Conservation (phyloP, 1,284 basidiomycete species). For the Moesziomyces parantarcticus region DNA sequence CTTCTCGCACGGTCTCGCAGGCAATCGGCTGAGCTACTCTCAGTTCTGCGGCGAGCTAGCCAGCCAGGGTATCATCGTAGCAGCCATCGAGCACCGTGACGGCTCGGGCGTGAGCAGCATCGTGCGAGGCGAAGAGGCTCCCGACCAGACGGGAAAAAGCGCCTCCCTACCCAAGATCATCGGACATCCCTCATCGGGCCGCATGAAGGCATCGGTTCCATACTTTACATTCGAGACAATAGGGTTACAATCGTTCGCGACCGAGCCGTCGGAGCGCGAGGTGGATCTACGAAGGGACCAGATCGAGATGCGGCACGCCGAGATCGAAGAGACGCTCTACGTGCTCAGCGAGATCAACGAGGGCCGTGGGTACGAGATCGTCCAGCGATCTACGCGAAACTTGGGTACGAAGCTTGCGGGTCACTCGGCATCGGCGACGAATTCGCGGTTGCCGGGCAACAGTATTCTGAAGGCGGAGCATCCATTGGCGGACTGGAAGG, state of each 20-base stretch:
- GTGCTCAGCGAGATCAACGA: slow-evolving; percentile 65
- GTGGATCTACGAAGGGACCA: slow-evolving; percentile 70
- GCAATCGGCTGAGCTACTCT: slow-evolving; percentile 59
- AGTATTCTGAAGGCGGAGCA: slow-evolving; percentile 16
- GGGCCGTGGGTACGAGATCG: slow-evolving; percentile 60
- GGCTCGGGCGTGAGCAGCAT: slow-evolving; percentile 70
- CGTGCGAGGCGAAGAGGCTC: slow-evolving; percentile 52
- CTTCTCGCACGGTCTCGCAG: slow-evolving; percentile 60
- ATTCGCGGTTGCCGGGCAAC: not conserved
- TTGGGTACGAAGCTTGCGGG: slow-evolving; percentile 50
- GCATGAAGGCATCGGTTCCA: slow-evolving; percentile 39
- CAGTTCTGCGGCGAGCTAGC: slow-evolving; percentile 62
- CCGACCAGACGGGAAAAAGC: slow-evolving; percentile 6
- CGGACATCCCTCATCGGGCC: slow-evolving; percentile 16
- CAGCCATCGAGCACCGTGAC: slow-evolving; percentile 72
- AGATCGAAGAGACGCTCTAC: slow-evolving; percentile 69
- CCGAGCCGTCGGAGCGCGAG: slow-evolving; percentile 65
- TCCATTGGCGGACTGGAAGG: slow-evolving; percentile 49
- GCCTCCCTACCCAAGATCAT: slow-evolving; percentile 9
- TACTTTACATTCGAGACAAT: slow-evolving; percentile 67
- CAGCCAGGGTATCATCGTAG: slow-evolving; percentile 66
- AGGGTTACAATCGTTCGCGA: slow-evolving; percentile 63
- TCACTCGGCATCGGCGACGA: not conserved
- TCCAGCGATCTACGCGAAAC: slow-evolving; percentile 45
- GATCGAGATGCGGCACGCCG: slow-evolving; percentile 70